Evolutionary conservation across 805 yeast species (phyloP).

Genomic region (Isabelozyma rhagii): DNA sequence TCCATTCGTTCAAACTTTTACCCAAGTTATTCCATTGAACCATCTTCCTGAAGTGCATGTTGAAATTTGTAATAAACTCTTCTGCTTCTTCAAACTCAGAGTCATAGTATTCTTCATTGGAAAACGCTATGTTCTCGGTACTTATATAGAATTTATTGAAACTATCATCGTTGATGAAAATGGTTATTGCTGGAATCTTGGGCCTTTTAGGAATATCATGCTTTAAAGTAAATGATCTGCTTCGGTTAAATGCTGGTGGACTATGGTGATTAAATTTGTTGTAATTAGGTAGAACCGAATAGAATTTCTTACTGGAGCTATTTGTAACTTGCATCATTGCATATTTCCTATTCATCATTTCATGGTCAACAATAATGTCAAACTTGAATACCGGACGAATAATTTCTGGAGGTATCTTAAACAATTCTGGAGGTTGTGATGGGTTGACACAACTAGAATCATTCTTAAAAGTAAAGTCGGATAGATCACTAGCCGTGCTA

Average conservation of each 20-base stretch:
- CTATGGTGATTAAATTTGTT: slow-evolving; percentile 1
- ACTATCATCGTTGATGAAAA: slow-evolving; percentile 27
- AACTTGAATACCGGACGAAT: slow-evolving; percentile 45
- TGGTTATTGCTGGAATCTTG: slow-evolving; percentile 25
- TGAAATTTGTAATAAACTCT: slow-evolving; percentile 1
- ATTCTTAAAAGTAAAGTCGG: background rate
- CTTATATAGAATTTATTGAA: slow-evolving; percentile 24
- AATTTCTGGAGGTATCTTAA: slow-evolving; percentile 42
- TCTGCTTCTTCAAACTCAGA: slow-evolving; percentile 4
- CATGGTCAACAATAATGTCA: slow-evolving; percentile 43
- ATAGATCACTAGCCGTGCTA: background rate
- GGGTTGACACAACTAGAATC: slow-evolving; percentile 3
- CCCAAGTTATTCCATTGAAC: slow-evolving; percentile 37
- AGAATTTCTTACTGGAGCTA: background rate
- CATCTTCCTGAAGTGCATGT: background rate
- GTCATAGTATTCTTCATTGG: background rate
- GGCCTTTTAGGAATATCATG: slow-evolving; percentile 17
- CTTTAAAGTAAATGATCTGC: background rate
- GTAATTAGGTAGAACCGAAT: slow-evolving; percentile 3
- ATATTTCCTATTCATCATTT: slow-evolving; percentile 32
- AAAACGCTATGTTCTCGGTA: slow-evolving; percentile 22
- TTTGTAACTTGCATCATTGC: slow-evolving; percentile 11
- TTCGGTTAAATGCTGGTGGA: background rate
- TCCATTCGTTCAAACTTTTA: slow-evolving; percentile 52
- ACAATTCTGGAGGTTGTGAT: slow-evolving; percentile 34